phyloP scores from a whole-genome alignment of 345 rosid genomes.

The Bruguiera sexangula region DNA sequence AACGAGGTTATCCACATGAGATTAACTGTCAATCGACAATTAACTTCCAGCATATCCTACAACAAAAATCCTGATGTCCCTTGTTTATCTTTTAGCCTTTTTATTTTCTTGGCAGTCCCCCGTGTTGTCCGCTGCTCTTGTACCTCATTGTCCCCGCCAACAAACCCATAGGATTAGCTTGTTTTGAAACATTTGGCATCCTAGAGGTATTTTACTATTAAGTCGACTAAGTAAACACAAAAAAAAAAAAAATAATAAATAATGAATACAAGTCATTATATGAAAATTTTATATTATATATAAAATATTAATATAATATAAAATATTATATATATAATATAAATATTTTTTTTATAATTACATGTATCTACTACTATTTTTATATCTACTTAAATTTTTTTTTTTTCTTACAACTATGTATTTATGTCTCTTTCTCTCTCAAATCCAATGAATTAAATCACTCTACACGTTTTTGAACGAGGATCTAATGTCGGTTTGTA shows the following conservation, averaged over 20 bases:
- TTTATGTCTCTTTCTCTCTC: background rate
- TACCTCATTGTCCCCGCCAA: constrained; percentile 4
- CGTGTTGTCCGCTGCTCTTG: background rate
- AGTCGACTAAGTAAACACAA: too few relatives aligned
- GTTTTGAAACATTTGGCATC: constrained; percentile 1
- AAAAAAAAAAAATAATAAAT: too few relatives aligned
- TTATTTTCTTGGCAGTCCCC: background rate
- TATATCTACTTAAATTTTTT: background rate
- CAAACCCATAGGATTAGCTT: background rate
- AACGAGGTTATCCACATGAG: background rate
- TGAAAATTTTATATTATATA: too few relatives aligned
- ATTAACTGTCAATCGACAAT: constrained; percentile 27
- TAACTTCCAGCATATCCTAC: constrained; percentile 18
- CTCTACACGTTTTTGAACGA: constrained; percentile 1
- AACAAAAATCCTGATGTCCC: constrained; percentile 11
- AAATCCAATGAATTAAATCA: background rate
- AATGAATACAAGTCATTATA: background rate
- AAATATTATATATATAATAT: too few relatives aligned
- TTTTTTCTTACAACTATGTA: background rate
- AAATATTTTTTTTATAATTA: too few relatives aligned
- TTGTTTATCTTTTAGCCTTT: constrained; percentile 1
- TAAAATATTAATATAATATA: too few relatives aligned
- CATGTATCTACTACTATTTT: too few relatives aligned
- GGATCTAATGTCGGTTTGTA: constrained; percentile 24
- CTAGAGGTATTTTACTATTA: constrained; percentile 19